Evolutionary conservation across 1,139 yeast species (phyloP).

Genomic region (Yamadazyma aaseri): DNA sequence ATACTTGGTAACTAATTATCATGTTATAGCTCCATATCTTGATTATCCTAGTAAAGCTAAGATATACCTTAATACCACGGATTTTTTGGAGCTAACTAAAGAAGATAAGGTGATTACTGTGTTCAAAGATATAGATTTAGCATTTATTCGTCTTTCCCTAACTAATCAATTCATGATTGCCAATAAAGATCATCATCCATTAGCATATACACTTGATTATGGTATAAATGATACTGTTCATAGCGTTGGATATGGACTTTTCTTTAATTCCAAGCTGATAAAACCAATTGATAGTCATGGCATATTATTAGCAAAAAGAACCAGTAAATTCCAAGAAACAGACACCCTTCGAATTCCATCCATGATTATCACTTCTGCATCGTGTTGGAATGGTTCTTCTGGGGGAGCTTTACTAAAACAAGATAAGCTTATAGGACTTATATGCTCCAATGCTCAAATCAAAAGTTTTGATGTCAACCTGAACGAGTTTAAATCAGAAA

Average conservation of each 20-base stretch:
- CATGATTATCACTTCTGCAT: slow-evolving; percentile 53
- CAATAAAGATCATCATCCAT: slow-evolving; percentile 8
- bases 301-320: slow-evolving; percentile 18
- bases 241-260: slow-evolving; percentile 60
- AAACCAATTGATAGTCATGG: slow-evolving; percentile 51
- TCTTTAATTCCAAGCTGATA: slow-evolving; percentile 25
- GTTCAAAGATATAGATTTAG: slow-evolving; percentile 32
- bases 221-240: slow-evolving; percentile 36
- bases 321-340: slow-evolving; percentile 2
- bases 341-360: slow-evolving; percentile 20
- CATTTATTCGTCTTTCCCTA: slow-evolving; percentile 29
- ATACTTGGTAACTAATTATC: slow-evolving; percentile 36
- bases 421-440: slow-evolving; percentile 48
- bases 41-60: slow-evolving; percentile 3
- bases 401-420: slow-evolving; percentile 61
- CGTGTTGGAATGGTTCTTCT: slow-evolving; percentile 78
- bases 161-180: slow-evolving; percentile 12
- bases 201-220: slow-evolving; percentile 12
- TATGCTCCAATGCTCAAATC: slow-evolving; percentile 62
- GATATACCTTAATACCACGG: slow-evolving; percentile 10
- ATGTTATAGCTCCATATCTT: slow-evolving; percentile 30
- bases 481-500: slow-evolving; percentile 21
- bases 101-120: slow-evolving; percentile 25
- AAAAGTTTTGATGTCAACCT: slow-evolving; percentile 12
- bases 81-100: slow-evolving; percentile 8